Evolutionary conservation across 1,284 basidiomycete species (phyloP), one percentile per base, ranked within the genome.

Genomic region (Boletus sp.): DNA sequence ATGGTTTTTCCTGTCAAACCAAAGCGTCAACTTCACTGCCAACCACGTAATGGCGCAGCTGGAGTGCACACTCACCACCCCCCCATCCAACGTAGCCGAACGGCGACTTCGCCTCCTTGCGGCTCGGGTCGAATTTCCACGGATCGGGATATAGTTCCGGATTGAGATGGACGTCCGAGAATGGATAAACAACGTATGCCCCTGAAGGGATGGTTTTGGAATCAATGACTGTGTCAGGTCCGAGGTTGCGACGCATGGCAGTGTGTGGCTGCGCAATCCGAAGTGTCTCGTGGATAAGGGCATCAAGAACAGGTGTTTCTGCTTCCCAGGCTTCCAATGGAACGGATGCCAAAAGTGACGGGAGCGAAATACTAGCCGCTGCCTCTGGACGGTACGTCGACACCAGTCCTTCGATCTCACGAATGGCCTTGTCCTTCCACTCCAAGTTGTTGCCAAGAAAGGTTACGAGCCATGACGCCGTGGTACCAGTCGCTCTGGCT

Each of bases 41-140:
- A 58, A 29, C 50, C 50, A 67, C 61, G 65, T 67, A 63, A 65
- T 55, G 61, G 65, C 59, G 53, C 41, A 51, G 49, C 62, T 47
- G 51, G 18, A 29, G 11, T 59, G 66, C 57, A 57, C 46, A 76
- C 83, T 68, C 69, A 89, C 88, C 88, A 74, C 82, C 87, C 57
- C 89, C 88, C 87, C 87, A 90, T 41, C 88, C 88, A 52, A 90
- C 77, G 67, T 86, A 90, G 59, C 78, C 75, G 70, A 83, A 83
- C 59, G 82, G 79, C 57, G 75, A 75, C 62, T 82, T 81, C 51
- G 72, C 73, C 60, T 80, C 79, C 60, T 73, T 59, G 65, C 86
- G 78, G 46, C 71, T 77, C 45, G 88, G 89, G 73, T 89, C 84
- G 67, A 89, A 91, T 63, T 75, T 81, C 85, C 85, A 88, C 42